These are phyloP conservation scores for Acephala macrosclerotiorum DNA, from an alignment of 2,329 filamentous ascomycete species.

Conservation along the genomic window DNA sequence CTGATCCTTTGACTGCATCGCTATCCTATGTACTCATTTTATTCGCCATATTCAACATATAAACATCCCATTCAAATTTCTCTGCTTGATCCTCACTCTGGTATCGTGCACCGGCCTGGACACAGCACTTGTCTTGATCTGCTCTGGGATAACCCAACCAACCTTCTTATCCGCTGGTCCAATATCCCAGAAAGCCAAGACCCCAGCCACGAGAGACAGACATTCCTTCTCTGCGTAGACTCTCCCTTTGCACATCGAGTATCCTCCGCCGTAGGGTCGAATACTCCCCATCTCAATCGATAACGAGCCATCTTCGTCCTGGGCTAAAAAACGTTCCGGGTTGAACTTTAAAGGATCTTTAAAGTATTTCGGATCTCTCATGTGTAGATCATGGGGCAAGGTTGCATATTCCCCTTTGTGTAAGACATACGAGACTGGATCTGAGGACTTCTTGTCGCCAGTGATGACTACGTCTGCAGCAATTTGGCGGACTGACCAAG, in stretches of 20 bases:
- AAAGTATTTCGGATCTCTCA: conserved; percentile 50
- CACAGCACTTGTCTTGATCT: conserved; percentile 55
- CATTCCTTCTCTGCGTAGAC: conserved; percentile 58
- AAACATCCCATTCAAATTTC: conserved; percentile 38
- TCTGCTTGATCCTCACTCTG: conserved; percentile 59
- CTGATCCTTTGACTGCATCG: neutral
- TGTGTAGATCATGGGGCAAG: conserved; percentile 52
- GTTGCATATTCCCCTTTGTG: conserved; percentile 51
- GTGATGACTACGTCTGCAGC: conserved; percentile 46
- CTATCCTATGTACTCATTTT: neutral
- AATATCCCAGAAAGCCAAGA: conserved; percentile 64
- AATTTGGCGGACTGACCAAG: conserved; percentile 51
- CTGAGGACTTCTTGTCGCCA: conserved; percentile 23
- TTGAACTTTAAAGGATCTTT: conserved; percentile 50
- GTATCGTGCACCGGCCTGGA: conserved; percentile 59
- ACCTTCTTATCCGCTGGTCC: conserved; percentile 50
- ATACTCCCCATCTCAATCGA: conserved; percentile 51
- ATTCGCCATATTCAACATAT: neutral
- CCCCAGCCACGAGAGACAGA: conserved; percentile 57
- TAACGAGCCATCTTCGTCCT: conserved; percentile 40
- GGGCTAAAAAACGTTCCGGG: conserved; percentile 54
- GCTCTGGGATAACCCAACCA: conserved; percentile 58
- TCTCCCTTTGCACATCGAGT: conserved; percentile 57
- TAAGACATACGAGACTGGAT: conserved; percentile 49
- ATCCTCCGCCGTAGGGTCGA: conserved; percentile 56